Percentiles rank a stretch among this genome's conserved stretches.
Conservation (phyloP, 2,329 filamentous ascomycete species). For the Botrytis paeoniae region DNA sequence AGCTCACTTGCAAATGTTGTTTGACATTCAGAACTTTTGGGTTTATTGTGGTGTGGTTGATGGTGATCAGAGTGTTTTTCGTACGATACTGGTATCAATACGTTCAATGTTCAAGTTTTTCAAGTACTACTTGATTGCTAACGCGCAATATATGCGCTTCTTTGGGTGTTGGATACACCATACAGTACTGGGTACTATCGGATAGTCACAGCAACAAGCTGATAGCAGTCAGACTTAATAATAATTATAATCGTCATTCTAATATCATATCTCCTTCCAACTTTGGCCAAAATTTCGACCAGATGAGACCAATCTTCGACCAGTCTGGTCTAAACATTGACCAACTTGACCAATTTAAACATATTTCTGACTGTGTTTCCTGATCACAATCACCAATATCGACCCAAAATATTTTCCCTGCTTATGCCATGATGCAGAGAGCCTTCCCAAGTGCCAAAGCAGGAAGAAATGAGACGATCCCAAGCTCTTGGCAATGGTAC, state of each 20-base stretch:
- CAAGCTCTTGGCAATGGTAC: not conserved
- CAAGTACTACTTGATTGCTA: not conserved
- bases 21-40: not conserved
- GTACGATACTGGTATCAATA: not conserved
- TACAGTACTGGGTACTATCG: not conserved
- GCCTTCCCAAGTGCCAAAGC: not conserved
- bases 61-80: conserved; percentile 2
- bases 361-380: not conserved
- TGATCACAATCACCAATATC: not conserved
- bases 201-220: not conserved
- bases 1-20: conserved; percentile 11
- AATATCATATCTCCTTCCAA: not conserved
- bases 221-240: conserved; percentile 18
- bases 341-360: not conserved
- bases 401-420: conserved; percentile 6
- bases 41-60: not conserved
- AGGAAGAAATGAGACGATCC: not conserved
- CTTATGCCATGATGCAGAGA: not conserved
- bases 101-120: not conserved
- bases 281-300: not conserved
- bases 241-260: conserved; percentile 16
- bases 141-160: not conserved
- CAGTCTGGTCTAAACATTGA: not conserved
- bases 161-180: not conserved
- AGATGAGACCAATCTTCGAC: not conserved